Base-by-base conservation (phyloP, 2,329 filamentous ascomycete genomes). In the Exophiala sp. region DNA sequence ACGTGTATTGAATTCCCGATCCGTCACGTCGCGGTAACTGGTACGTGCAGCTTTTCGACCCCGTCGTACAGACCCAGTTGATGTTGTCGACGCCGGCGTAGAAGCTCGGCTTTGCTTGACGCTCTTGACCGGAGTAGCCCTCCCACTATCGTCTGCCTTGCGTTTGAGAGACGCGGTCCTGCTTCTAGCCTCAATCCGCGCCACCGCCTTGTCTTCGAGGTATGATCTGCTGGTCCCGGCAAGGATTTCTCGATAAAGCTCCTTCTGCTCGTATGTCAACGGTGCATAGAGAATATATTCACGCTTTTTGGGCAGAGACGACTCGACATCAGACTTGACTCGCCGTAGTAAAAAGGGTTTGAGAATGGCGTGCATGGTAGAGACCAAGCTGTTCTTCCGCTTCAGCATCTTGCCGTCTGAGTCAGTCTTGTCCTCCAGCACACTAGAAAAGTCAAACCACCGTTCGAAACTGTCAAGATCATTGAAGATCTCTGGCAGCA, bases 251-350 rank as follows among this genome's bases (percentile, higher is more conserved):
- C 90, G 79, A 64, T 98, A 98, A 0, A 98, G 70, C 49, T 96
- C 91, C 2, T 89, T 88, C 64, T 98, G 93, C 59, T 93, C 88
- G 19, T 82, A 79, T 0, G 89, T 95, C 69, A 98, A 81, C 0
- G 93, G 93, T 0, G 93, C 93, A 62, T 93, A 97, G 0, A 98
- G 72, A 2, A 98, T 86, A 59, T 98, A 98, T 66, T 98, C 93
- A 22, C 93, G 81, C 72, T 98, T 98, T 69, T 91, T 94, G 0
- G 93, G 93, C n/a, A 98, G 75, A 41, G 88, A 80, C 1, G 83
- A 83, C 47, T 95, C 91, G 0, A 98, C 93, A 62, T 98, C 93
- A 0, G 88, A 85, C 68, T 98, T 98, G 56, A 98, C 79, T 14
- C 93, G 79, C 1, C 93, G 81, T 1, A 98, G 74, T 1, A 98